phyloP scores from a whole-genome alignment of 306 rosid genomes.

The Castanea sativa region DNA sequence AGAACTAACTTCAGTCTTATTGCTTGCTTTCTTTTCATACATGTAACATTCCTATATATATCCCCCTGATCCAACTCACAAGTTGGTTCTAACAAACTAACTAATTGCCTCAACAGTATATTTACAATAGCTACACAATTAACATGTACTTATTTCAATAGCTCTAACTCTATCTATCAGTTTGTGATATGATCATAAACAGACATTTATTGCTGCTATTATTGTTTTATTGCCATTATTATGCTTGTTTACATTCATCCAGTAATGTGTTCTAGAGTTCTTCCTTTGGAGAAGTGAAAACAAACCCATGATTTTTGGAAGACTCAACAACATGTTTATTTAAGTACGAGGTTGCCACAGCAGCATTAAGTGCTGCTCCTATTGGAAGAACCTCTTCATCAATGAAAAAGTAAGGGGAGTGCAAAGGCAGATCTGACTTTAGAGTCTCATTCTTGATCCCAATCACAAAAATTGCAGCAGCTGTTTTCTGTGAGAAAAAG shows the following conservation, averaged over 20 bases:
- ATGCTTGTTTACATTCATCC: not conserved
- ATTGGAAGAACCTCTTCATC: slow-evolving; percentile 52
- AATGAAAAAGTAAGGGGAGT: slow-evolving; percentile 45
- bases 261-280: not conserved
- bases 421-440: slow-evolving; percentile 24
- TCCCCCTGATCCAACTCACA: too few species aligned
- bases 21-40: too few species aligned
- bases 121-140: too few species aligned
- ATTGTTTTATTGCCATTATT: not conserved
- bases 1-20: too few species aligned
- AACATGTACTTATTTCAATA: too few species aligned
- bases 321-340: slow-evolving; percentile 12
- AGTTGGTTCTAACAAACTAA: too few species aligned
- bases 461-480: slow-evolving; percentile 31
- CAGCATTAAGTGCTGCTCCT: slow-evolving; percentile 55
- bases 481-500: slow-evolving; percentile 39
- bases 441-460: slow-evolving; percentile 38
- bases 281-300: not conserved
- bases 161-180: too few species aligned
- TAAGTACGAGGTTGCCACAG: slow-evolving; percentile 45
- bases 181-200: not conserved
- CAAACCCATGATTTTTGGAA: not conserved
- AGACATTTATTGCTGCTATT: not conserved
- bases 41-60: too few species aligned
- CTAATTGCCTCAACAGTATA: too few species aligned